Evolutionary conservation across 441 rosid genomes (phyloP), one percentile per base, ranked within the genome.

Genomic region (Erysimum cheiri): DNA sequence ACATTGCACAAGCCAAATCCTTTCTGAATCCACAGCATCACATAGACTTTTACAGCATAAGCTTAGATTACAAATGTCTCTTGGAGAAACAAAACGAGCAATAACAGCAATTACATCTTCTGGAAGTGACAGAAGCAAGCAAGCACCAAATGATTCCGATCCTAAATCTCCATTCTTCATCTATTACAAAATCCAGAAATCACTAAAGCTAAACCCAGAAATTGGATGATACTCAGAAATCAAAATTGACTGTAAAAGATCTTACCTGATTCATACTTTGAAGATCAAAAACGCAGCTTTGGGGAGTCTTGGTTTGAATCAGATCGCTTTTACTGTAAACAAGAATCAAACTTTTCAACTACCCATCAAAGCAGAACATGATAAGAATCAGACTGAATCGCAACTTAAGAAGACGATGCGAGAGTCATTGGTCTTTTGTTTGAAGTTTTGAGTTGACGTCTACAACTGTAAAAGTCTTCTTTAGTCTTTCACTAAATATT

Each of bases 1-100:
- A 81, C 95, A 90, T 58, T 92, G 98, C 15, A 80, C 55, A 57
- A 88, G 69, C 98, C 95, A 92, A 22, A 86, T 79, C 75, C 81
- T 88, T 33, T 92, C 93, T 24, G 88, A 80, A 54, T 80, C 84
- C 56, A 84, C 79, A 55, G 84, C 75, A 10, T 57, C 65, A 62
- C 60, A 68, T 10, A 92, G 70, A 73, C 81, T 81, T 70, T 75
- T 84, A 81, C 95, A 85, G 60, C 90, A 77, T 31, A 87, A 37
- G 67, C 88, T 79, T 35, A 92, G 87, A 77, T 82, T 88, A 35
- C 85, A 90, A 13, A 90, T 13, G 71, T 90, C 95, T 50, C 71
- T 78, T 9, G 89, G 92, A 3, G 81, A 77, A 61, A 92, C 84
- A 59, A 78, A 82, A 36, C 83, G 84, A 2, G 87, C 84, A n/a